Conservation (phyloP, 306 rosid genomes). For the Calophaca sinica region DNA sequence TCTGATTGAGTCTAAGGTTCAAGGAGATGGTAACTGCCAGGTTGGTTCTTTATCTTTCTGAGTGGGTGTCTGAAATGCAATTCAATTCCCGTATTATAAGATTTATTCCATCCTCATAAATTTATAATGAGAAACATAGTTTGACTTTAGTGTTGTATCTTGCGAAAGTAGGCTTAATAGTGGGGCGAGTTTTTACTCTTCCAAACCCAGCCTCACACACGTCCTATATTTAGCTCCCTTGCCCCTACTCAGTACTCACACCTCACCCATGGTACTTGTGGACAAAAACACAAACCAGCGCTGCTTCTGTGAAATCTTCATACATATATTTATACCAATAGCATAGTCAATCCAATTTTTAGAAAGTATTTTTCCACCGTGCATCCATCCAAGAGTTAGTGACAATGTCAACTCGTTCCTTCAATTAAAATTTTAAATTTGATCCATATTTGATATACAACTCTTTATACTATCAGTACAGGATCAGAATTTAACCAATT, state of each 20-base stretch:
- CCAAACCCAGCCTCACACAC: neutral
- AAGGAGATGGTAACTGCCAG: conserved; percentile 99
- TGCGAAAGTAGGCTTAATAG: conserved; percentile 27
- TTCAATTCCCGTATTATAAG: neutral
- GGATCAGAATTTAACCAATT: too few species aligned
- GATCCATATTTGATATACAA: neutral
- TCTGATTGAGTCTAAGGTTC: conserved; percentile 80
- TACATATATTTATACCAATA: conserved; percentile 23
- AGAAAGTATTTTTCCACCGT: neutral
- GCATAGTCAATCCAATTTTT: neutral
- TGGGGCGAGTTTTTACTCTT: neutral
- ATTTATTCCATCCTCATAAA: too few species aligned
- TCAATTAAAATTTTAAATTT: neutral
- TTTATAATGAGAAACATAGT: too few species aligned
- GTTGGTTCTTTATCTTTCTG: conserved; percentile 55
- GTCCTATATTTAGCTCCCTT: conserved; percentile 12
- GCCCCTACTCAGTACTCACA: neutral
- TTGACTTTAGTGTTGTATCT: conserved; percentile 10
- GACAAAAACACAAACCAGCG: conserved; percentile 15
- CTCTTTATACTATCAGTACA: neutral
- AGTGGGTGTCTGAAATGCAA: conserved; percentile 12
- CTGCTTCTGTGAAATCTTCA: neutral
- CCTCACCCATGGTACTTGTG: neutral
- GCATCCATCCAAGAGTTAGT: neutral
- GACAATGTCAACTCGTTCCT: neutral